Evolutionary conservation across 345 rosid species (phyloP).

Genomic region (Anastatica hierochuntica): DNA sequence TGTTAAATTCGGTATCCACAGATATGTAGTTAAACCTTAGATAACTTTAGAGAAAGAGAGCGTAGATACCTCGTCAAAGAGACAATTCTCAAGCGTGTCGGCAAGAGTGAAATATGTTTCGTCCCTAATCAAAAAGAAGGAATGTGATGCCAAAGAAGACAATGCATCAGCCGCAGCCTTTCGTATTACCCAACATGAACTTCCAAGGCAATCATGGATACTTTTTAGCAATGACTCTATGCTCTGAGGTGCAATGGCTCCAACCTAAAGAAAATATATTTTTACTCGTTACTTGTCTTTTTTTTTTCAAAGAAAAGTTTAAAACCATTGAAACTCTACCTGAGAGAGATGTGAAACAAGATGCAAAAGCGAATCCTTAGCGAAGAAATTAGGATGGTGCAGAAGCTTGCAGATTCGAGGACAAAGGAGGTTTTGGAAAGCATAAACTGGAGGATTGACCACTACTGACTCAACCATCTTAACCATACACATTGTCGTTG

Average conservation of each 20-base stretch:
- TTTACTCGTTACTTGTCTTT: conserved; percentile 7
- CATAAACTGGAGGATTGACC: conserved; percentile 39
- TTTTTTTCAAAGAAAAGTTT: neutral
- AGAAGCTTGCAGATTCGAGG: conserved; percentile 83
- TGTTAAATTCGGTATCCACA: too few species aligned
- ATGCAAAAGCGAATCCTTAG: conserved; percentile 69
- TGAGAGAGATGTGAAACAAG: conserved; percentile 69
- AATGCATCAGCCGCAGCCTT: conserved; percentile 93
- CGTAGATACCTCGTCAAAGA: conserved; percentile 77
- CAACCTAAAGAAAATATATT: conserved; percentile 54
- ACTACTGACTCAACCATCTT: conserved; percentile 90
- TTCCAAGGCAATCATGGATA: conserved; percentile 84
- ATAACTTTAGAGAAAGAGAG: conserved; percentile 6
- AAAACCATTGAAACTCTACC: conserved; percentile 28
- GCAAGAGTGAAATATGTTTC: conserved; percentile 53
- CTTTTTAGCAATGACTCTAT: conserved; percentile 70
- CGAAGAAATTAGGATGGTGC: conserved; percentile 65
- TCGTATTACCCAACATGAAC: conserved; percentile 92
- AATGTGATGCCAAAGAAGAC: conserved; percentile 64
- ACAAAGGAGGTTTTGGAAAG: conserved; percentile 81
- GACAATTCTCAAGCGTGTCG: conserved; percentile 67
- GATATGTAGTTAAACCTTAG: neutral
- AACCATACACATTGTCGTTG: conserved; percentile 82
- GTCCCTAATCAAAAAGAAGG: conserved; percentile 56
- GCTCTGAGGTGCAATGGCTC: conserved; percentile 80